These are phyloP conservation scores for Neofusicoccum sp. DNA, from an alignment of 2,329 filamentous ascomycete species.

Conservation along the genomic window DNA sequence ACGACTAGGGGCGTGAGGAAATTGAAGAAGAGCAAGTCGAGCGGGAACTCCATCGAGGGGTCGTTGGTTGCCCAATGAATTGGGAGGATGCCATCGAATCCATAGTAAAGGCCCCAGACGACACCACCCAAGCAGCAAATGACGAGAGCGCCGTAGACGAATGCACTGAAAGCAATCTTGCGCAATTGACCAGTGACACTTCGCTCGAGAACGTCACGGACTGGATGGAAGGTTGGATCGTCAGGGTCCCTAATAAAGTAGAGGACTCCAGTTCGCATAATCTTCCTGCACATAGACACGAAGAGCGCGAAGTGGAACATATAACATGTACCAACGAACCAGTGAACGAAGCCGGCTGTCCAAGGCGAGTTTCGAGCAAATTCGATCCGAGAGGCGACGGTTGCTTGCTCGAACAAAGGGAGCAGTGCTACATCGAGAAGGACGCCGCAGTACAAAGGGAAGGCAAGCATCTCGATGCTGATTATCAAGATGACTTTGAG, in stretches of 20 bases:
- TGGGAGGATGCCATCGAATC: conserved; percentile 73
- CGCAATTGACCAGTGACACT: conserved; percentile 89
- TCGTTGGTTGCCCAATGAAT: conserved; percentile 94
- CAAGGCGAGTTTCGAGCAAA: conserved; percentile 81
- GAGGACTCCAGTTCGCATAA: conserved; percentile 90
- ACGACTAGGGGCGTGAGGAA: conserved; percentile 90
- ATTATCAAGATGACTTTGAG: conserved; percentile 98
- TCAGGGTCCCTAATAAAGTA: conserved; percentile 99
- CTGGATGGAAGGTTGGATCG: conserved; percentile 96
- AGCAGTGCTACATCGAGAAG: conserved; percentile 86
- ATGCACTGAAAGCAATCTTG: conserved; percentile 93
- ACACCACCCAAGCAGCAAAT: conserved; percentile 93
- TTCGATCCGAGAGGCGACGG: conserved; percentile 72
- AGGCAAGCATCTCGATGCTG: conserved; percentile 97
- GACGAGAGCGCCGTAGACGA: conserved; percentile 92
- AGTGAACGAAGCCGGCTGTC: conserved; percentile 94
- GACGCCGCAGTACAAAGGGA: conserved; percentile 92
- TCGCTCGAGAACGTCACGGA: conserved; percentile 92
- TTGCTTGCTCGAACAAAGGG: conserved; percentile 83
- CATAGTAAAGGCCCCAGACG: conserved; percentile 81
- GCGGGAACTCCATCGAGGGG: conserved; percentile 89
- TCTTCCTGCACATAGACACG: conserved; percentile 98
- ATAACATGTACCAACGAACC: conserved; percentile 98
- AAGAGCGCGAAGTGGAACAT: conserved; percentile 99
- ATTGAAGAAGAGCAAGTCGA: conserved; percentile 95